Conservation (phyloP, 2,329 filamentous ascomycete species). For the Aspergillus sp. region DNA sequence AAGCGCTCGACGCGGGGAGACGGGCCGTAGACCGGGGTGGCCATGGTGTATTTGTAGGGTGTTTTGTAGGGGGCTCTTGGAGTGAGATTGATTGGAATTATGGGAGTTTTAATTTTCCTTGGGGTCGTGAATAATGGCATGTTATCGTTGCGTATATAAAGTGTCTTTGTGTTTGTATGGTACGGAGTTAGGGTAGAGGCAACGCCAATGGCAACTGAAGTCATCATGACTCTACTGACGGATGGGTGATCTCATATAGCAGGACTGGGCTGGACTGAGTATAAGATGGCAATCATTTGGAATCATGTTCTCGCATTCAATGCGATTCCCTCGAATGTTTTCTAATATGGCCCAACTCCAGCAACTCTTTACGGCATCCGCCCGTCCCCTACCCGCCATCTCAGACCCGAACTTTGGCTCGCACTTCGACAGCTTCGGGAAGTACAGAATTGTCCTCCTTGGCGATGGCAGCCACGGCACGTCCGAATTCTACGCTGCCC, state of each 20-base stretch:
- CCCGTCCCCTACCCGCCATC: slow-evolving; percentile 31
- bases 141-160: background rate
- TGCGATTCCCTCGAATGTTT: background rate
- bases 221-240: slow-evolving; percentile 23
- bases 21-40: slow-evolving; percentile 4
- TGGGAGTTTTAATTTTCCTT: background rate
- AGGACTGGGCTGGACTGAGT: background rate
- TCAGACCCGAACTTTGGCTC: slow-evolving; percentile 30
- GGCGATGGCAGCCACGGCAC: slow-evolving; percentile 47
- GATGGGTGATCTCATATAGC: slow-evolving; percentile 13
- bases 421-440: slow-evolving; percentile 35
- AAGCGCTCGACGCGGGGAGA: slow-evolving; percentile 23
- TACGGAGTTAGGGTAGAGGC: background rate
- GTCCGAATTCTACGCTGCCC: slow-evolving; percentile 47
- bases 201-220: slow-evolving; percentile 12
- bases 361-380: slow-evolving; percentile 26
- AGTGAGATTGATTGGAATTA: background rate
- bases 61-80: background rate
- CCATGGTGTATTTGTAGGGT: background rate
- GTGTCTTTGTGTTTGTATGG: background rate
- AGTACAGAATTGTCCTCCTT: slow-evolving; percentile 36
- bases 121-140: background rate
- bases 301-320: background rate
- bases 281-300: background rate
- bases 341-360: slow-evolving; percentile 24